Evolutionary conservation across 2,329 filamentous ascomycete species (phyloP).

Genomic region (Sphaerostilbella broomeana): DNA sequence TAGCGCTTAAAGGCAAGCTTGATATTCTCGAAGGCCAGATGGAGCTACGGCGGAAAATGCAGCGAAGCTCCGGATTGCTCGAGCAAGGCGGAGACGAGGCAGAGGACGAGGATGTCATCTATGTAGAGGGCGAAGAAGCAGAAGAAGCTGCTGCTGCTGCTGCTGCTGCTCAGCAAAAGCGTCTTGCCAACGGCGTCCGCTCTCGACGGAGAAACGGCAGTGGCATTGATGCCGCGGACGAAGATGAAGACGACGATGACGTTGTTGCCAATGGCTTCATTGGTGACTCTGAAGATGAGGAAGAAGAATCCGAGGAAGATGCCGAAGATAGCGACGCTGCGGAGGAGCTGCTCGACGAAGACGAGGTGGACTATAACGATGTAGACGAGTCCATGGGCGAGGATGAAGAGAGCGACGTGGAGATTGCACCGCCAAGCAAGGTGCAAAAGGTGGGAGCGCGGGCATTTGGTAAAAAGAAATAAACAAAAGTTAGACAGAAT

Average conservation of each 20-base stretch:
- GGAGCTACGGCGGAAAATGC: slow-evolving; percentile 65
- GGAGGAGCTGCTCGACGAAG: slow-evolving; percentile 47
- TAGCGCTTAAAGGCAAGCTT: slow-evolving; percentile 89
- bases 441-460: slow-evolving; percentile 35
- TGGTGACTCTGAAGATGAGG: slow-evolving; percentile 55
- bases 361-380: slow-evolving; percentile 55
- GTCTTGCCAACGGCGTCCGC: slow-evolving; percentile 29
- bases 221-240: slow-evolving; percentile 49
- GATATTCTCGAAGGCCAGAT: slow-evolving; percentile 92
- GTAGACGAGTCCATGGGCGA: slow-evolving; percentile 49
- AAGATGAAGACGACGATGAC: slow-evolving; percentile 54
- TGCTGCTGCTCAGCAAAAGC: no score
- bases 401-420: slow-evolving; percentile 47
- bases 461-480: slow-evolving; percentile 32
- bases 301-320: slow-evolving; percentile 37
- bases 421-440: slow-evolving; percentile 42
- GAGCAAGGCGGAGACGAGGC: slow-evolving; percentile 45
- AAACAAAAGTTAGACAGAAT: slow-evolving; percentile 12
- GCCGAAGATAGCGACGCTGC: slow-evolving; percentile 41
- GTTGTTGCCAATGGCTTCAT: slow-evolving; percentile 47
- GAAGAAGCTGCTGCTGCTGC: slow-evolving; percentile 37
- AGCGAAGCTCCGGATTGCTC: slow-evolving; percentile 33
- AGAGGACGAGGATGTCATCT: slow-evolving; percentile 68
- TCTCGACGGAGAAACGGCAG: slow-evolving; percentile 37
- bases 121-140: slow-evolving; percentile 75